Evolutionary conservation across 2,329 filamentous ascomycete species (phyloP).

Genomic region (Teratosphaeria epicoccoides): DNA sequence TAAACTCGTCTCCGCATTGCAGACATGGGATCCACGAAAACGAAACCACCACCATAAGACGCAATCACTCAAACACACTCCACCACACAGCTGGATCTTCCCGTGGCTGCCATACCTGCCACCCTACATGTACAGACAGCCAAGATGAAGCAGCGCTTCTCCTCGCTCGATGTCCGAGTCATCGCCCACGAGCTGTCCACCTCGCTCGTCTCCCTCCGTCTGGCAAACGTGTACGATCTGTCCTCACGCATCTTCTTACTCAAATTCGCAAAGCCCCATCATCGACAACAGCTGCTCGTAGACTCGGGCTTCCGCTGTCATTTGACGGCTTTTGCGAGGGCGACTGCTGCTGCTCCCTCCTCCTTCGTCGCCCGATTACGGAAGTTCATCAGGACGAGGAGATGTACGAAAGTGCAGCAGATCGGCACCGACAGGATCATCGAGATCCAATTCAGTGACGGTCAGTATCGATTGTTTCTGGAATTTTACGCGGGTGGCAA

Average conservation of each 20-base stretch:
- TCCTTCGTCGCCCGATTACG: constrained; percentile 74
- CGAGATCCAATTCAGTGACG: constrained; percentile 86
- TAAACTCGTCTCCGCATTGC: constrained; percentile 64
- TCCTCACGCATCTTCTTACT: constrained; percentile 91
- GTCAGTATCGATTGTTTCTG: constrained; percentile 73
- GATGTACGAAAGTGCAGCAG: constrained; percentile 71
- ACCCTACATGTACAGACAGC: constrained; percentile 29
- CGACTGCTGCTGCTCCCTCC: constrained; percentile 74
- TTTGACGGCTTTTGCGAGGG: constrained; percentile 78
- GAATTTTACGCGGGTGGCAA: constrained; percentile 97
- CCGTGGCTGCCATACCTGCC: constrained; percentile 78
- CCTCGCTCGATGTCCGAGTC: constrained; percentile 70
- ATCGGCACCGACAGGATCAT: constrained; percentile 90
- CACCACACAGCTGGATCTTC: constrained; percentile 73
- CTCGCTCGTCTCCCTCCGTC: constrained; percentile 63
- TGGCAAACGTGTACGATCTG: constrained; percentile 92
- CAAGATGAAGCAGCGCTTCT: constrained; percentile 67
- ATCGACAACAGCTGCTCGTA: constrained; percentile 80
- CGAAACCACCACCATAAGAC: constrained; percentile 32
- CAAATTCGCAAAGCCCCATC: constrained; percentile 84
- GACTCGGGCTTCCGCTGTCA: constrained; percentile 96
- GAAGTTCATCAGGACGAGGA: constrained; percentile 76
- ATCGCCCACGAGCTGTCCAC: constrained; percentile 85
- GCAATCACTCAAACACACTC: constrained; percentile 27
- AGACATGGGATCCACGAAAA: constrained; percentile 68